Evolutionary conservation across 2,329 filamentous ascomycete species (phyloP).

Genomic region (Pseudonectria buxi): DNA sequence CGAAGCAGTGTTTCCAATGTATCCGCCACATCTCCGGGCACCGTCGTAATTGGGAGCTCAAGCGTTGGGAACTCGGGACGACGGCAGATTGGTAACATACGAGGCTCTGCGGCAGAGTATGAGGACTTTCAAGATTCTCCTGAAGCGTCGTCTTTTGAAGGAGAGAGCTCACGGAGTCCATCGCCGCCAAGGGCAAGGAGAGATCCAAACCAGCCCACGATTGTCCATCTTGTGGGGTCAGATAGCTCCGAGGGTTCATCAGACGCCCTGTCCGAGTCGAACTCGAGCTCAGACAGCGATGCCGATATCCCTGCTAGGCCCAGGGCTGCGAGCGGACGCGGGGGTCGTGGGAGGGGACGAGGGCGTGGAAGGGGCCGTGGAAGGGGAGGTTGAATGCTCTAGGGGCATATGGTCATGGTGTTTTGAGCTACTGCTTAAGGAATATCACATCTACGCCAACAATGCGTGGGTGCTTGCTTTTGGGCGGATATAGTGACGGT

Average conservation of each 20-base stretch:
- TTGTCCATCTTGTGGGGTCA: constrained; percentile 20
- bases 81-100: too few species aligned
- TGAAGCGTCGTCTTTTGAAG: constrained; percentile 2
- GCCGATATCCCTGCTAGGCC: constrained; percentile 20
- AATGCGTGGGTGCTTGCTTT: too few species aligned
- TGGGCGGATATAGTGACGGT: too few species aligned
- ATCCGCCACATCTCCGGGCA: constrained; percentile 2
- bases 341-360: constrained; percentile 17
- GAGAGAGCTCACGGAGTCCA: constrained; percentile 10
- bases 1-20: constrained; percentile 2
- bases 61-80: too few species aligned
- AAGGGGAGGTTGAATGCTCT: constrained; percentile 12
- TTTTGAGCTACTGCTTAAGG: neutral
- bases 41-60: neutral
- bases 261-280: constrained; percentile 2
- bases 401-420: constrained; percentile 9
- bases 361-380: constrained; percentile 19
- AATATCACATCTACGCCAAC: neutral
- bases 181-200: constrained; percentile 6
- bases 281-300: constrained; percentile 14
- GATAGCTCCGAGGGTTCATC: constrained; percentile 11
- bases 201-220: constrained; percentile 9
- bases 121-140: constrained; percentile 1
- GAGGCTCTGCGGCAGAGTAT: constrained; percentile 1
- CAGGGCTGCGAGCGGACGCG: neutral